Evolutionary conservation across 1,139 yeast species (phyloP).

Genomic region (Candida tropicalis): DNA sequence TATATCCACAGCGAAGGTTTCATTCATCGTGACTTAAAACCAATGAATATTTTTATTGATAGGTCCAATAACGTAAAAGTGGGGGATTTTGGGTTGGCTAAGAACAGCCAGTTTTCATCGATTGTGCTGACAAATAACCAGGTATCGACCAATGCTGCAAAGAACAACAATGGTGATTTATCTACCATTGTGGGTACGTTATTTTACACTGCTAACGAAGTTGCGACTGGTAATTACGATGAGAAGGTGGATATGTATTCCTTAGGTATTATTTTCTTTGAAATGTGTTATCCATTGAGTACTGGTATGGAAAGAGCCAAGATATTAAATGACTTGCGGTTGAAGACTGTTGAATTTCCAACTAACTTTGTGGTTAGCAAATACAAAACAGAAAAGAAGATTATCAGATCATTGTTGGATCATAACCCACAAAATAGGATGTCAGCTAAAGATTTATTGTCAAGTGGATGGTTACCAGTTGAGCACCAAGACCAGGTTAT

Average conservation of each 20-base stretch:
- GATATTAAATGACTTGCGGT: conserved; percentile 64
- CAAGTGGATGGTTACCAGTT: conserved; percentile 83
- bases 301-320: conserved; percentile 94
- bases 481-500: conserved; percentile 89
- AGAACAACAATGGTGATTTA: conserved; percentile 57
- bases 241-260: conserved; percentile 97
- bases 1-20: conserved; percentile 94
- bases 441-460: conserved; percentile 70
- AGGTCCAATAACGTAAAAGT: conserved; percentile 85
- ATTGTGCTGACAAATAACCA: conserved; percentile 45
- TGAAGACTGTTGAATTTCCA: conserved; percentile 65
- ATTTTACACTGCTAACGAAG: conserved; percentile 90
- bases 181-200: conserved; percentile 95
- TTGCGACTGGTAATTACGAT: conserved; percentile 74
- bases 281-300: conserved; percentile 80
- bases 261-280: conserved; percentile 90
- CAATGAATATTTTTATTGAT: conserved; percentile 94
- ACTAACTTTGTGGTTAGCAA: conserved; percentile 55
- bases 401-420: conserved; percentile 65
- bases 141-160: conserved; percentile 26
- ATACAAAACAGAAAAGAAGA: conserved; percentile 59
- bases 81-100: conserved; percentile 97
- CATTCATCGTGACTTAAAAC: conserved; percentile 93
- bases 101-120: conserved; percentile 58
- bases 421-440: conserved; percentile 83